Percentiles rank a stretch among this genome's conserved stretches.
Evolutionary conservation across 441 rosid genomes (phyloP).

Genomic region (Gossypium lobatum): DNA sequence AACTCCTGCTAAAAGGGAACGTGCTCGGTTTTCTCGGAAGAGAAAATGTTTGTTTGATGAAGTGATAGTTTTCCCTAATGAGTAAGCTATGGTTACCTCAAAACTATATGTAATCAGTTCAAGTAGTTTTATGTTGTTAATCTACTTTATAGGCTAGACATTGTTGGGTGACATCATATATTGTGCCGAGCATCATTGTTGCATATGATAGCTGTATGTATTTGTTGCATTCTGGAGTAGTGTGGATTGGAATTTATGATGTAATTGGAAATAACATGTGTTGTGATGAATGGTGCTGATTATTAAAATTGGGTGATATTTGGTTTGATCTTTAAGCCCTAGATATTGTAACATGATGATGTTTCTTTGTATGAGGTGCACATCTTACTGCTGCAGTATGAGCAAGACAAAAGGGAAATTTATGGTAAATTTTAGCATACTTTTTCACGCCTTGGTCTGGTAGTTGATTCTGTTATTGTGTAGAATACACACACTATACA

Average conservation of each 20-base stretch:
- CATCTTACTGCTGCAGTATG: neutral
- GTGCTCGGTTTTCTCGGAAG: slow-evolving; percentile 36
- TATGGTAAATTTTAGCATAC: neutral
- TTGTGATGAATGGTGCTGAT: neutral
- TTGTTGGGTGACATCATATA: neutral
- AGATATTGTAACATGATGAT: neutral
- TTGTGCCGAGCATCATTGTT: neutral
- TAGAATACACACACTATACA: neutral
- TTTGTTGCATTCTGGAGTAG: neutral
- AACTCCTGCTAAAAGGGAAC: slow-evolving; percentile 63
- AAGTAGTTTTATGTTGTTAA: neutral
- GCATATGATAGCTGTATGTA: neutral
- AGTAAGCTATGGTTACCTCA: slow-evolving; percentile 38
- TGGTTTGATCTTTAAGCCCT: neutral
- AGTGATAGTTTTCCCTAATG: slow-evolving; percentile 47
- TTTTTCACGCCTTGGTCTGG: neutral
- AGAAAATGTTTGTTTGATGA: slow-evolving; percentile 63
- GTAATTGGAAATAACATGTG: neutral
- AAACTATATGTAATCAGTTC: neutral
- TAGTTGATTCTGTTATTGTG: neutral
- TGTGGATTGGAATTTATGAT: neutral
- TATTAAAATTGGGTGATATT: neutral
- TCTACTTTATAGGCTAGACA: neutral
- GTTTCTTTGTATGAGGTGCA: neutral
- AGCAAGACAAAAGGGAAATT: neutral